Conservation (phyloP, 192 early-diverging fungal species). For the Mortierella antarctica region DNA sequence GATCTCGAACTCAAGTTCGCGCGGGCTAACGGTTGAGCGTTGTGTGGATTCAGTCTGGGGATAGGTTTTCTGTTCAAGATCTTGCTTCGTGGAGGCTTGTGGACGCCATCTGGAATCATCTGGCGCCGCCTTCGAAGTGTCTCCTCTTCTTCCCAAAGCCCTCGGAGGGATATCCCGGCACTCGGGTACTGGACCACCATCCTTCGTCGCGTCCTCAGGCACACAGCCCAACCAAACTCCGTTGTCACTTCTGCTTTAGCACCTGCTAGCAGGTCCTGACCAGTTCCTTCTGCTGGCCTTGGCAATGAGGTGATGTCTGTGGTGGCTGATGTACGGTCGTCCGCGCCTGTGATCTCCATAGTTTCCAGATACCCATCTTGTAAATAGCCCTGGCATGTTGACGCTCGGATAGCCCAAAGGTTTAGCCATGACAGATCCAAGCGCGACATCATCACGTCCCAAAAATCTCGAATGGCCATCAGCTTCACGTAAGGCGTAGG, state of each 20-base stretch:
- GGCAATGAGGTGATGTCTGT: background rate
- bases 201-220: background rate
- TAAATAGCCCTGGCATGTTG: background rate
- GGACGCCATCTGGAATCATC: conserved; percentile 46
- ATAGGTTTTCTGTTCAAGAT: conserved; percentile 42
- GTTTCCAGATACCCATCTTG: background rate
- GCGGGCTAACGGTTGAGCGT: background rate
- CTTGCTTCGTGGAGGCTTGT: conserved; percentile 35
- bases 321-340: too few relatives aligned
- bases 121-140: conserved; percentile 20
- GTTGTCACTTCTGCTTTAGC: background rate
- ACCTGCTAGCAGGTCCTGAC: background rate
- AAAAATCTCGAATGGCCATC: conserved; percentile 43
- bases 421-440: conserved; percentile 37
- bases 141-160: conserved; percentile 51
- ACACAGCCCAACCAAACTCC: background rate
- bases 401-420: conserved; percentile 16
- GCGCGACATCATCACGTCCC: conserved; percentile 40
- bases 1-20: background rate
- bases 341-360: background rate
- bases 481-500: conserved; percentile 39
- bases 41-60: background rate
- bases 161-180: conserved; percentile 22
- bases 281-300: background rate
- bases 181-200: conserved; percentile 29